These are phyloP conservation scores for Neurospora sp. DNA, from an alignment of 2,329 filamentous ascomycete species.

Conservation along the genomic window DNA sequence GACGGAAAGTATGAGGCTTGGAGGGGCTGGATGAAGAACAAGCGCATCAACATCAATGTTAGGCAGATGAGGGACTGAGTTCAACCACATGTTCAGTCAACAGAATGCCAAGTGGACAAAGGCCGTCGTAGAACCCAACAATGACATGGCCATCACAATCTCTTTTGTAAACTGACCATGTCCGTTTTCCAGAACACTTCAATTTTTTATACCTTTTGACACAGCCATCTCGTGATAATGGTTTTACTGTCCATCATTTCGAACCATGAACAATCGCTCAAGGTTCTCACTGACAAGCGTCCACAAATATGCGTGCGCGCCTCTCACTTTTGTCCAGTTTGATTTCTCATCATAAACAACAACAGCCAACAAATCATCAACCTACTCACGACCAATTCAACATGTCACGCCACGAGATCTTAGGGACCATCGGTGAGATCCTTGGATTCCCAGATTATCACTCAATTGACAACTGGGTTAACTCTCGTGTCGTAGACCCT, in stretches of 20 bases:
- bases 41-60: conserved; percentile 87
- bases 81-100: not conserved
- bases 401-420: not conserved
- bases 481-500: not conserved
- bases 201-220: not conserved
- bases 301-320: not conserved
- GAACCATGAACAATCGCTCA: not conserved
- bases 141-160: not conserved
- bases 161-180: not conserved
- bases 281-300: not conserved
- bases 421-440: not conserved
- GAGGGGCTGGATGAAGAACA: conserved; percentile 79
- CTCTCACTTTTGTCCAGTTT: not conserved
- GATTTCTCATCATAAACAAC: not conserved
- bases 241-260: no score
- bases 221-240: not conserved
- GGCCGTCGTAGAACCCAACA: not conserved
- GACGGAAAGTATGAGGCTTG: conserved; percentile 53
- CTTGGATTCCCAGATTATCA: not conserved
- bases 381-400: not conserved
- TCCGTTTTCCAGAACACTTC: not conserved
- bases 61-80: conserved; percentile 64
- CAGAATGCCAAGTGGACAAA: not conserved
- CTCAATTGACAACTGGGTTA: not conserved
- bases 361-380: no score